A percentile compares a stretch with the other conserved stretches of the same genome.
Evolutionary conservation across 2,329 filamentous ascomycete species (phyloP).

Genomic region (Diaporthe caulivora): DNA sequence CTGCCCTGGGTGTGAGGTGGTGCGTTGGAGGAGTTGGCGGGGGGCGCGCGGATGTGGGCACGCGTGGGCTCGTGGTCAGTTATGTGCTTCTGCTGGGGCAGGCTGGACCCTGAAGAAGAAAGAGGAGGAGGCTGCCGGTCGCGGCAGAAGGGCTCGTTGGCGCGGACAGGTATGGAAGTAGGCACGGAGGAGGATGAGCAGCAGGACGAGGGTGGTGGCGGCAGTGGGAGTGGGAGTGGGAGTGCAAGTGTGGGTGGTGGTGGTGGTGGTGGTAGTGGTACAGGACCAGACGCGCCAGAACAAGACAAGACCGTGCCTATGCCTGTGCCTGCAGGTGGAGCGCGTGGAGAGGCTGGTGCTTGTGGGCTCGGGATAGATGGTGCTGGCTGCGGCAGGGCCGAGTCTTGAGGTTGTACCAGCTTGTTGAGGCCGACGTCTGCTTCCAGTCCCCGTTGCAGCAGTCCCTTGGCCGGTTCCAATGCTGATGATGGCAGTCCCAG

Average conservation of each 20-base stretch:
- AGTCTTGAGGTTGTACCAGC: constrained; percentile 23
- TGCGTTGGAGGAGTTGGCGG: neutral
- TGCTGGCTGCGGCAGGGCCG: constrained; percentile 17
- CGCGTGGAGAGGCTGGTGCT: constrained; percentile 17
- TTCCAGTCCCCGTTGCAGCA: constrained; percentile 5
- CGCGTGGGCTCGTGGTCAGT: constrained; percentile 7
- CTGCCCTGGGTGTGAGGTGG: neutral
- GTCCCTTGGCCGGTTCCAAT: neutral
- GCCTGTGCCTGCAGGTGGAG: constrained; percentile 21
- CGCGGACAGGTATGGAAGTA: constrained; percentile 18
- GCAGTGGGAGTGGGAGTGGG: neutral
- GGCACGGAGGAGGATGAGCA: neutral
- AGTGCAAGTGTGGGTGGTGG: neutral
- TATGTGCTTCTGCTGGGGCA: neutral
- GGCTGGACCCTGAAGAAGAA: constrained; percentile 9
- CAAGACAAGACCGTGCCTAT: constrained; percentile 21
- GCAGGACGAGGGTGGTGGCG: constrained; percentile 9
- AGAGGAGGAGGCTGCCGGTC: neutral
- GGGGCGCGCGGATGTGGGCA: neutral
- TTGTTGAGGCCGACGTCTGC: constrained; percentile 6
- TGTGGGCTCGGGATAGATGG: constrained; percentile 13
- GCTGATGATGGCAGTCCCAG: neutral
- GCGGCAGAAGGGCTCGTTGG: constrained; percentile 9
- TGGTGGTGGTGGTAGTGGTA: neutral
- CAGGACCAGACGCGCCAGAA: constrained; percentile 20